Percentiles rank a stretch among this genome's conserved stretches.
Conservation (phyloP, 495 filamentous ascomycete species). For the Xylaria sp. region DNA sequence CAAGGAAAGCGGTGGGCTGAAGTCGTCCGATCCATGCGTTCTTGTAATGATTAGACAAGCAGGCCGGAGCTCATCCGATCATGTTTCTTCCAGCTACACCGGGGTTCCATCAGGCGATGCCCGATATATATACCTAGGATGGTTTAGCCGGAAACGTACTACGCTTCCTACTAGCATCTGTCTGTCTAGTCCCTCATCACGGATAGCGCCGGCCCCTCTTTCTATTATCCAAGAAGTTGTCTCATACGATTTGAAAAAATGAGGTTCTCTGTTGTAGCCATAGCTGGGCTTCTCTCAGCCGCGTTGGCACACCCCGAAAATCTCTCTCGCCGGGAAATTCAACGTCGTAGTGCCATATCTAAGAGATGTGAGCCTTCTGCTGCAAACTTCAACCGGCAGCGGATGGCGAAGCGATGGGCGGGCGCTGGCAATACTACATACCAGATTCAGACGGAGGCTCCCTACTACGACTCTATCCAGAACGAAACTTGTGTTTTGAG, state of each 20-base stretch:
- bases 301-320: no score
- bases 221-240: no score
- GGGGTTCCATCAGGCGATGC: not conserved
- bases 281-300: no score
- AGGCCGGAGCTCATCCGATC: not conserved
- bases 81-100: not conserved
- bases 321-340: not conserved
- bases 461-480: not conserved
- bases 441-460: not conserved
- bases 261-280: no score
- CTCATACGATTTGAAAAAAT: no score
- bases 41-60: not conserved
- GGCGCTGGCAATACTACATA: not conserved
- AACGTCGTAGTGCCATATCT: not conserved
- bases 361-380: not conserved
- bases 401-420: not conserved
- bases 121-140: not conserved
- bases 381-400: not conserved
- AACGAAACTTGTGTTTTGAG: constrained; percentile 7
- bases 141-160: not conserved
- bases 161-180: not conserved
- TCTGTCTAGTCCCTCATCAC: not conserved
- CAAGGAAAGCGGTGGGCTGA: not conserved
- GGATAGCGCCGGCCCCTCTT: no score
- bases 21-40: not conserved